Evolutionary conservation across 345 rosid genomes (phyloP), one percentile per base, ranked within the genome.

Genomic region (Salix arbutifolia): DNA sequence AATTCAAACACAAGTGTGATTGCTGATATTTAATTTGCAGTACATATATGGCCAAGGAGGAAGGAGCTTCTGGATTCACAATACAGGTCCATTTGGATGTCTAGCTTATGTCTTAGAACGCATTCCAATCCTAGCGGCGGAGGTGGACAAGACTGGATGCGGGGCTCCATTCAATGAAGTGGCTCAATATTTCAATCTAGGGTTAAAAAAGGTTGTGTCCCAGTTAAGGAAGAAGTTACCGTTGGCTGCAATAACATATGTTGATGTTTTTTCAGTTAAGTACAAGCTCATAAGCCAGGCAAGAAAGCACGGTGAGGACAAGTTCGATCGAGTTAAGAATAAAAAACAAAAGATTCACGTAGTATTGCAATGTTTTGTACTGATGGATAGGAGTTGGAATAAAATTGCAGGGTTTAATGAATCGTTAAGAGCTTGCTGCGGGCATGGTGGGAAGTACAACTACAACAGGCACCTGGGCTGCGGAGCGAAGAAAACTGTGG

Each of bases 391-490:
- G 4, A n/a, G 19, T 28, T 31, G 0, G 2, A 30, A 11, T 11
- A 44, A 19, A 16, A 25, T 13, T 25, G 76, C 73, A 89, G 96
- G 97, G n/a, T 91, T 94, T 79, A 81, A 61, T 17, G 79, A 90
- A 42, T 84, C 94, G 12, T 48, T 91, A 58, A 86, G 85, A 26
- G 82, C 90, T 8, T 92, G 97, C 56, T 94, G 97, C 60, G 95
- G 98, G 0, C 90, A 87, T 72, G 97, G 97, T 19, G 98, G 98
- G 25, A 90, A 84, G 82, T 89, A 89, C 56, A 92, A 92, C 64
- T 92, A 84, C 81, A 87, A 86, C 72, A 81, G 69, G 61, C 2
- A 83, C 33, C 74, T 84, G 40, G 86, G 91, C 0, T 90, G 98
- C 68, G 98, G 98, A 18, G 82, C 61, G 33, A 86, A 75, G 77